These are phyloP conservation scores for Apiotrichum akiyoshidainum DNA, from an alignment of 1,284 basidiomycete genomes.

Conservation along the genomic window DNA sequence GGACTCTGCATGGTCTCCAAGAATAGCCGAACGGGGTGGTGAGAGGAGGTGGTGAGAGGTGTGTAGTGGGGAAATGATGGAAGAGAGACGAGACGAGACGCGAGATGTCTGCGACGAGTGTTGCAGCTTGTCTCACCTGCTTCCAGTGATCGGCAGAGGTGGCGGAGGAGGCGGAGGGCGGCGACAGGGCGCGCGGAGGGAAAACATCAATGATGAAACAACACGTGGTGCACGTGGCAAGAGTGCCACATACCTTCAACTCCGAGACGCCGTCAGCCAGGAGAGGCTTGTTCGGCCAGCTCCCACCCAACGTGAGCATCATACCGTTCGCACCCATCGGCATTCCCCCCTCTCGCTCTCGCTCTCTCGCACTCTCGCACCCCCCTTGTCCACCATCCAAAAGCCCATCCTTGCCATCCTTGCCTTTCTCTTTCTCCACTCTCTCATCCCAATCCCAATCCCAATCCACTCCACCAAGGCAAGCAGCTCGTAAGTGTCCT, in stretches of 20 bases:
- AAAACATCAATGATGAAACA: too few relatives aligned
- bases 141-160: too few relatives aligned
- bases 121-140: too few relatives aligned
- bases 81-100: too few relatives aligned
- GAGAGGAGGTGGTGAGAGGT: not conserved
- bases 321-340: not conserved
- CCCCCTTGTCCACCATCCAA: slow-evolving; percentile 1
- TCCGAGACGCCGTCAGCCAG: too few relatives aligned
- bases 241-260: too few relatives aligned
- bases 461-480: not conserved
- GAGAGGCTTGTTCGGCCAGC: too few relatives aligned
- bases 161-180: too few relatives aligned
- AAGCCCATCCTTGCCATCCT: not conserved
- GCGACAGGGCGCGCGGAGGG: too few relatives aligned
- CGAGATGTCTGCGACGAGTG: too few relatives aligned
- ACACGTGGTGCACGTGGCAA: too few relatives aligned
- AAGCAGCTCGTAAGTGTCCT: not conserved
- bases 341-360: not conserved
- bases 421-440: slow-evolving; percentile 1
- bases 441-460: not conserved
- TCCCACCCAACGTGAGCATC: too few relatives aligned
- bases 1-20: not conserved
- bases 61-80: not conserved
- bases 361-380: not conserved
- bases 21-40: not conserved